phyloP scores from a whole-genome alignment of 768 basidiomycete species.

The Pleurotus citrinopileatus region DNA sequence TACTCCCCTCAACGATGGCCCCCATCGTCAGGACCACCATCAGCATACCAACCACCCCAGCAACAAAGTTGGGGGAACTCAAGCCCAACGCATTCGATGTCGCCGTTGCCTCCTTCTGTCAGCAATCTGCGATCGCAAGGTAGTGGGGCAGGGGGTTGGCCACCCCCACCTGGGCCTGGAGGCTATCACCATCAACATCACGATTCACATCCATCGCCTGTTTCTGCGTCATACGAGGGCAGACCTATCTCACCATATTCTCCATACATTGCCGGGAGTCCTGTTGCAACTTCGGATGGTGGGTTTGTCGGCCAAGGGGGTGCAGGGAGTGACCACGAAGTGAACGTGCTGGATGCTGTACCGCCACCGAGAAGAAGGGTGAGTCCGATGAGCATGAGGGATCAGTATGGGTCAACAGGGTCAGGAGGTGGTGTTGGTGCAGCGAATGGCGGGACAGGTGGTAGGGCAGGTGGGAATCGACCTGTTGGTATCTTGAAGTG shows the following conservation, averaged over 20 bases:
- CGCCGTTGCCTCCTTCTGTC: conserved; percentile 26
- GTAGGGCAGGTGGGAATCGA: conserved; percentile 56
- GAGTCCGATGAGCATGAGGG: conserved; percentile 51
- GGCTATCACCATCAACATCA: conserved; percentile 4
- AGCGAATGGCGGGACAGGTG: conserved; percentile 19
- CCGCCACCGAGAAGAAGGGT: conserved; percentile 57
- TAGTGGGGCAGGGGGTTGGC: conserved; percentile 9
- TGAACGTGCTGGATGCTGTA: conserved; percentile 36
- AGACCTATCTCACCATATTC: conserved; percentile 20
- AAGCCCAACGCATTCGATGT: conserved; percentile 26
- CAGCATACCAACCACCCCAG: conserved; percentile 11
- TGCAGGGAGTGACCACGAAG: not conserved
- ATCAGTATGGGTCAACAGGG: conserved; percentile 32
- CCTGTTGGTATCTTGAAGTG: conserved; percentile 73
- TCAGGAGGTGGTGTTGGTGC: not conserved
- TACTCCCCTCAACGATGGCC: conserved; percentile 44
- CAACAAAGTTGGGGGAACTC: conserved; percentile 29
- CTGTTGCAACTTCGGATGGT: conserved; percentile 2
- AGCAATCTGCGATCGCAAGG: conserved; percentile 26
- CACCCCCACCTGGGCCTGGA: conserved; percentile 28
- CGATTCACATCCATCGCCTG: conserved; percentile 20
- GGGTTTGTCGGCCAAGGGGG: not conserved
- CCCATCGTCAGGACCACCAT: conserved; percentile 23
- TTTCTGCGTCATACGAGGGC: conserved; percentile 20
- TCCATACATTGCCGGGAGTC: conserved; percentile 18